A percentile compares a stretch with the other conserved stretches of the same genome.
phyloP scores from a whole-genome alignment of 2,329 filamentous ascomycete species.

The Paraconiothyrium sp. region DNA sequence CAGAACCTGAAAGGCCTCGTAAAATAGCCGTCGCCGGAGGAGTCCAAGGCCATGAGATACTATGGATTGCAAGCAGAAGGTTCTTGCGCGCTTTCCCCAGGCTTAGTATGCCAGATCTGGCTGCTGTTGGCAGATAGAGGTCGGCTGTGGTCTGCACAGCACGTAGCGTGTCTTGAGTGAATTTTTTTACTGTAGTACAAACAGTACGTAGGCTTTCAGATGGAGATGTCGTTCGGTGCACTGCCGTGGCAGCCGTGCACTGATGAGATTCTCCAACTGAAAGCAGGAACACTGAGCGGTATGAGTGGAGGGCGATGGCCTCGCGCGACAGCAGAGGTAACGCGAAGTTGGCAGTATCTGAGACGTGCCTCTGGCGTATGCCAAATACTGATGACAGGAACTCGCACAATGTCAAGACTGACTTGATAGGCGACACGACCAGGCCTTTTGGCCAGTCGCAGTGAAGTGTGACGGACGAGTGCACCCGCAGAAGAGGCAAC shows the following conservation, averaged over 20 bases:
- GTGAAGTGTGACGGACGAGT: neutral
- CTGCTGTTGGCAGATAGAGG: neutral
- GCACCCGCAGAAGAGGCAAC: neutral
- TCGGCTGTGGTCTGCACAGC: slow-evolving; percentile 4
- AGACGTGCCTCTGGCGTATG: no score
- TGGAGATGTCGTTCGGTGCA: neutral
- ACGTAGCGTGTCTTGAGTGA: neutral
- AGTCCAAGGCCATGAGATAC: no score
- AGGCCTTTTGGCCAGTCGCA: neutral
- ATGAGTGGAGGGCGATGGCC: neutral
- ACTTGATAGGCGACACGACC: no score
- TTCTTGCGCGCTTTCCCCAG: no score
- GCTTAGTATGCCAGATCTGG: neutral
- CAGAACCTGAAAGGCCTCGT: neutral
- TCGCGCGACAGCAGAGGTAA: neutral
- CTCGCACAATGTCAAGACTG: no score
- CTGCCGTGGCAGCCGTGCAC: slow-evolving; percentile 7
- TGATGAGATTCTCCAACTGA: neutral
- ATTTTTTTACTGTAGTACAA: neutral
- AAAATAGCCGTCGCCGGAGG: neutral
- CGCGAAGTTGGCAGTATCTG: no score
- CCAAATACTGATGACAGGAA: no score
- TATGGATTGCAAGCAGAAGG: no score
- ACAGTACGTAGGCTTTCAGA: slow-evolving; percentile 6
- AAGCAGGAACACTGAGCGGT: neutral